Conservation (phyloP, 805 yeast genomes). For the Sugiyamaella marilandica region DNA sequence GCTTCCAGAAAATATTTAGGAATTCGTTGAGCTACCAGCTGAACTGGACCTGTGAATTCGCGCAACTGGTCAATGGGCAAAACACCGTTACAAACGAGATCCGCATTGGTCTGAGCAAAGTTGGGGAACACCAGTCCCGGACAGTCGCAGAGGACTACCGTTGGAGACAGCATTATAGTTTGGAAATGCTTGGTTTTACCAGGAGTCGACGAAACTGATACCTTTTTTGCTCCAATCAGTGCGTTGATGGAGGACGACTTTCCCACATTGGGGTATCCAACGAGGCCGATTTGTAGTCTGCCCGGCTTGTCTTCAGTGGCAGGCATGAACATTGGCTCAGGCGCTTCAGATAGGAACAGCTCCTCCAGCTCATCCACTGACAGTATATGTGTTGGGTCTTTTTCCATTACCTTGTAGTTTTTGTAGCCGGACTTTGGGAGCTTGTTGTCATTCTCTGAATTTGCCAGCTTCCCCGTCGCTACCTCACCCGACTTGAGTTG, state of each 20-base stretch:
- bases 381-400: slow-evolving; percentile 60
- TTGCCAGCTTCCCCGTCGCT: slow-evolving; percentile 17
- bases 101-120: slow-evolving; percentile 94
- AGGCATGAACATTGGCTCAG: slow-evolving; percentile 36
- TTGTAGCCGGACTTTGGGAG: not conserved
- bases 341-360: slow-evolving; percentile 71
- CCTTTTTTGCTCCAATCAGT: slow-evolving; percentile 90
- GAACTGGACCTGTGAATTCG: slow-evolving; percentile 84
- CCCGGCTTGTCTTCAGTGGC: slow-evolving; percentile 47
- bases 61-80: slow-evolving; percentile 95
- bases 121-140: slow-evolving; percentile 99
- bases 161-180: slow-evolving; percentile 78
- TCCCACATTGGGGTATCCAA: slow-evolving; percentile 96
- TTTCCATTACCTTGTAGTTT: slow-evolving; percentile 26
- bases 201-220: slow-evolving; percentile 97
- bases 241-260: slow-evolving; percentile 98
- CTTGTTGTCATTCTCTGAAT: slow-evolving; percentile 4
- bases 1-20: slow-evolving; percentile 90
- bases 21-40: slow-evolving; percentile 77
- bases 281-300: slow-evolving; percentile 83
- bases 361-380: slow-evolving; percentile 81
- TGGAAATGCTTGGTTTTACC: slow-evolving; percentile 99
- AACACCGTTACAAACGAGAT: slow-evolving; percentile 97
- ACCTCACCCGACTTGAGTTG: slow-evolving; percentile 30
- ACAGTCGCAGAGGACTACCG: slow-evolving; percentile 91